These are phyloP conservation scores for Raffaelea arxii DNA, from an alignment of 2,329 filamentous ascomycete genomes.

Conservation along the genomic window DNA sequence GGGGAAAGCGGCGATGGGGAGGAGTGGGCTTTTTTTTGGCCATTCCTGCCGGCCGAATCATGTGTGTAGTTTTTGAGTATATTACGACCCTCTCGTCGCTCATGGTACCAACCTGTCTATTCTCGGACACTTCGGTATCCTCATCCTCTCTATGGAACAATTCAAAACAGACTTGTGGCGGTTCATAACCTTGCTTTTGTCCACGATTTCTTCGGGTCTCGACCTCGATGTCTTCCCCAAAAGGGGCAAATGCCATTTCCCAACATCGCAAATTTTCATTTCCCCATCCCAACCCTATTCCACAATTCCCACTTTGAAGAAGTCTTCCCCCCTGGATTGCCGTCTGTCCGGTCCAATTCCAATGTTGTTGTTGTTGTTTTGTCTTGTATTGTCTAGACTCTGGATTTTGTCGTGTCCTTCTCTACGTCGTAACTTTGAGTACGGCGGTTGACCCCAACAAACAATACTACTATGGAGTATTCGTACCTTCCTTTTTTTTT, in stretches of 20 bases:
- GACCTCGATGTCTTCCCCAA: conserved; percentile 6
- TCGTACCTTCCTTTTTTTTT: not conserved
- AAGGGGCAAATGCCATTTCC: conserved; percentile 12
- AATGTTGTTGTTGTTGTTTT: conserved; percentile 3
- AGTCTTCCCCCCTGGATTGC: too few species aligned
- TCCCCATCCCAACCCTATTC: not conserved
- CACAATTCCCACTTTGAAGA: not conserved
- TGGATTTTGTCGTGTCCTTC: not conserved
- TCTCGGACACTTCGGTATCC: too few species aligned
- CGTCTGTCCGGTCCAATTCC: not conserved
- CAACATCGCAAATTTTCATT: conserved; percentile 4
- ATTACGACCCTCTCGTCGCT: too few species aligned
- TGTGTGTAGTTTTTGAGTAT: too few species aligned
- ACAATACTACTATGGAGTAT: too few species aligned
- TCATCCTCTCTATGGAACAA: too few species aligned
- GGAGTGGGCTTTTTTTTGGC: too few species aligned
- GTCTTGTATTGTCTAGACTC: not conserved
- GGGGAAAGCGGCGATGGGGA: conserved; percentile 8
- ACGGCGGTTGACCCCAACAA: not conserved
- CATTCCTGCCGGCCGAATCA: too few species aligned
- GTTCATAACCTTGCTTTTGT: too few species aligned
- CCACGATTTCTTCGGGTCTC: too few species aligned
- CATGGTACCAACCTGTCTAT: too few species aligned
- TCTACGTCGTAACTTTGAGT: not conserved
- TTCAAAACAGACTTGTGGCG: not conserved